A percentile compares a stretch with the other conserved stretches of the same genome.
phyloP scores from a whole-genome alignment of 2,329 filamentous ascomycete species.

The Trichoderma brevicompactum region DNA sequence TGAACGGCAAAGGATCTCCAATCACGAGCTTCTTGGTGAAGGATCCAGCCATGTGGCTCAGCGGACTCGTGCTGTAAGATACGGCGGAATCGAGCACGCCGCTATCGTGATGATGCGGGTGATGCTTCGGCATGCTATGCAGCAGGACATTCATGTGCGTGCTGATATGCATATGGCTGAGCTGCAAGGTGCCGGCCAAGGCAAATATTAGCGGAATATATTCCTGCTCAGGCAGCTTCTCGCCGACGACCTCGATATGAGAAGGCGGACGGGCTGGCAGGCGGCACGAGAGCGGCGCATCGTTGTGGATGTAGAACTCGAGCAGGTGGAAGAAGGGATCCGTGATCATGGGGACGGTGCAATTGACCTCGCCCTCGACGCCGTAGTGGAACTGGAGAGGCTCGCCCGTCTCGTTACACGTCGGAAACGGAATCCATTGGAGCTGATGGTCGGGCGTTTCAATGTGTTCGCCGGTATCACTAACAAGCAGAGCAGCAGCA shows the following conservation, averaged over 20 bases:
- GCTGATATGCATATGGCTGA: conserved; percentile 86
- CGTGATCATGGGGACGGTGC: conserved; percentile 75
- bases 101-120: conserved; percentile 65
- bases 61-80: conserved; percentile 80
- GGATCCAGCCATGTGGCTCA: conserved; percentile 61
- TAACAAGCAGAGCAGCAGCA: conserved; percentile 40
- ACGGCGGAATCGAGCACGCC: conserved; percentile 86
- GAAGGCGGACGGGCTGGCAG: conserved; percentile 75
- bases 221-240: conserved; percentile 54
- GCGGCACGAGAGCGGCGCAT: conserved; percentile 89
- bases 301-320: conserved; percentile 97
- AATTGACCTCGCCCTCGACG: conserved; percentile 78
- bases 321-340: conserved; percentile 86
- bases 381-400: conserved; percentile 89
- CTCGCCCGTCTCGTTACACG: conserved; percentile 83
- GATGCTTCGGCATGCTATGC: conserved; percentile 68
- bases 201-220: conserved; percentile 89
- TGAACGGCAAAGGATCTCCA: conserved; percentile 79
- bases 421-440: conserved; percentile 88
- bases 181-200: conserved; percentile 84
- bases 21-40: conserved; percentile 74
- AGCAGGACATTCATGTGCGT: conserved; percentile 89
- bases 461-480: conserved; percentile 88
- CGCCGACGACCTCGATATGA: conserved; percentile 59
- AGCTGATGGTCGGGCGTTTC: conserved; percentile 80